Conservation (phyloP, 2,329 filamentous ascomycete species). For the Xylariales sp. region DNA sequence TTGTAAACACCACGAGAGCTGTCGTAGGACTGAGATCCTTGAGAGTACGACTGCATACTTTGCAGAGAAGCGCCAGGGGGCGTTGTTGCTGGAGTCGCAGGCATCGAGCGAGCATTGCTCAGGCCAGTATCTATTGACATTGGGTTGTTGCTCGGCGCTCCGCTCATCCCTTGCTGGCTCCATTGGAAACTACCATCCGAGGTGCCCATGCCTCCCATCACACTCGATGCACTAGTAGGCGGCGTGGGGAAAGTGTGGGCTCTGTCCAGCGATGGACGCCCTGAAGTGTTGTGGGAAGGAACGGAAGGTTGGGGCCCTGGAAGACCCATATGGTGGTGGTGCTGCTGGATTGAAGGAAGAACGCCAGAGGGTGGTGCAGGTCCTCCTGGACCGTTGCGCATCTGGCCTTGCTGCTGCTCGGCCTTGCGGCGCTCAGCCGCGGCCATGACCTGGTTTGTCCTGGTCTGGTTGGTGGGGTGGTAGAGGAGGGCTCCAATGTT, state of each 20-base stretch:
- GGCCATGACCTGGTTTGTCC: slow-evolving; percentile 83
- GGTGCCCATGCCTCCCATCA: slow-evolving; percentile 68
- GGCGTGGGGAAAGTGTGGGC: slow-evolving; percentile 93
- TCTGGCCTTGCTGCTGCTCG: slow-evolving; percentile 62
- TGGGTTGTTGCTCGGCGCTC: slow-evolving; percentile 60
- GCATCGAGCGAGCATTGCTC: slow-evolving; percentile 78
- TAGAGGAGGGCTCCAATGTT: slow-evolving; percentile 93
- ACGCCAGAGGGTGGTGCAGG: slow-evolving; percentile 41
- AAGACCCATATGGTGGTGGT: slow-evolving; percentile 58
- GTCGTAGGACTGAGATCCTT: slow-evolving; percentile 68
- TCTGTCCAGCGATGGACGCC: slow-evolving; percentile 74
- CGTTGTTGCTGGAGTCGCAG: slow-evolving; percentile 85
- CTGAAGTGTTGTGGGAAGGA: slow-evolving; percentile 65
- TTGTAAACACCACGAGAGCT: slow-evolving; percentile 75
- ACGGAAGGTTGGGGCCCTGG: slow-evolving; percentile 50
- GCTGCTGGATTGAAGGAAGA: slow-evolving; percentile 65
- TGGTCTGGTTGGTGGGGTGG: slow-evolving; percentile 82
- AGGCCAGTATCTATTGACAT: slow-evolving; percentile 78
- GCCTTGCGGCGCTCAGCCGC: slow-evolving; percentile 75
- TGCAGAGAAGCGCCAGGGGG: slow-evolving; percentile 75
- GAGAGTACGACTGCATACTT: slow-evolving; percentile 73
- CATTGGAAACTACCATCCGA: slow-evolving; percentile 82
- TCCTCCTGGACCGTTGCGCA: slow-evolving; percentile 51
- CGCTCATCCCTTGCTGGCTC: slow-evolving; percentile 59
- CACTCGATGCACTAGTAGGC: slow-evolving; percentile 85